Evolutionary conservation across 306 rosid genomes (phyloP), one percentile per base, ranked within the genome.

Genomic region (apple (Malus domestica)): DNA sequence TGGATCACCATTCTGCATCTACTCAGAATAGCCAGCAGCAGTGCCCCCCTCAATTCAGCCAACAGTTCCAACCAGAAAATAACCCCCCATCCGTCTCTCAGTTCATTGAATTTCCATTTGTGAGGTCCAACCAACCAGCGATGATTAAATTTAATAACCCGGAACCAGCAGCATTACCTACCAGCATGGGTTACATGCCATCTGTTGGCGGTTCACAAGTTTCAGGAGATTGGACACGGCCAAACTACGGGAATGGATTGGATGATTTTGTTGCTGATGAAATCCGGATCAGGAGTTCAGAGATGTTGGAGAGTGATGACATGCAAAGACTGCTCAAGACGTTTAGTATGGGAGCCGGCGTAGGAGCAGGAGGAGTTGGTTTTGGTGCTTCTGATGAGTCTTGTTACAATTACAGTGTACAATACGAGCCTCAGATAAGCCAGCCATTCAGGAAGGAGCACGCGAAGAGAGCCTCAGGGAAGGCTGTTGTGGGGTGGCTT

Each of bases 401-500:
- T 70, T 82, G 89, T 78, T 87, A 86, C 55, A 14, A 84, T 10
- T 89, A 85, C 63, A 82, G 87, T 74, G 81, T 90, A 67, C 86
- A 87, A 52, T 85, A 87, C 80, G 90, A 87, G 44, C 88, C 95
- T 69, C 94, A 71, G 58, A 66, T 84, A 86, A 83, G 76, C 71
- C 84, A 75, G 76, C 32, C 85, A 15, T 78, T 80, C 22, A 42
- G 65, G 8, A 86, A 82, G 72, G 94, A 90, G 77, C 81, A 55
- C 14, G 82, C 83, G 1, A 87, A 73, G 80, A 63, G 87, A 23
- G 23, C 23, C 68, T 89, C 95, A 1, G 98, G 98, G 16, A 90
- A 88, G 35, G 98, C 96, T 33, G 93, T 88, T 44, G 88, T 93
- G 11, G 98, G 98, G 64, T 93, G 98, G 98, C 93, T 94, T 70